Conservation (phyloP, 768 basidiomycete species). For the Tricholoma bakamatsutake region DNA sequence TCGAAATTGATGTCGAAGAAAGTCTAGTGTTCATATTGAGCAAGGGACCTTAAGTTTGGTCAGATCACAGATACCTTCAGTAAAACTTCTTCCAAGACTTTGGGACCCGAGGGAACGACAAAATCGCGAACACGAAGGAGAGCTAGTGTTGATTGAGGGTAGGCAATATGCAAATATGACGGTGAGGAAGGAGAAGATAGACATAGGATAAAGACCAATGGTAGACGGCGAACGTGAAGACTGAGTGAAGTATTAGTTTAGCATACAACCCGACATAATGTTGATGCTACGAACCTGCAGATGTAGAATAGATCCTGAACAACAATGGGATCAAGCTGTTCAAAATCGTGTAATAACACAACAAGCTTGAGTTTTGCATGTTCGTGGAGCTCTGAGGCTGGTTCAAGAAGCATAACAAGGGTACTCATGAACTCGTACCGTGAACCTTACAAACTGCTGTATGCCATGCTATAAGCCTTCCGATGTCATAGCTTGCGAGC, state of each 20-base stretch:
- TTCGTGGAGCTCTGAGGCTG: slow-evolving; percentile 4
- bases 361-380: slow-evolving; percentile 36
- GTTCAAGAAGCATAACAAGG: not conserved
- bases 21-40: slow-evolving; percentile 31
- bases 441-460: slow-evolving; percentile 29
- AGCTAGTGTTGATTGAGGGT: slow-evolving; percentile 54
- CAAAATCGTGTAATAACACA: slow-evolving; percentile 67
- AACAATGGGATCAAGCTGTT: slow-evolving; percentile 57
- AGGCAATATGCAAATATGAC: slow-evolving; percentile 54
- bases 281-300: slow-evolving; percentile 46
- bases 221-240: slow-evolving; percentile 44
- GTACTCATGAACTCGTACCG: slow-evolving; percentile 23
- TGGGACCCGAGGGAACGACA: slow-evolving; percentile 40
- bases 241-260: slow-evolving; percentile 35
- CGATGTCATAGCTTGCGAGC: slow-evolving; percentile 58
- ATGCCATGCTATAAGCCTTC: slow-evolving; percentile 57
- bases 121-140: slow-evolving; percentile 50
- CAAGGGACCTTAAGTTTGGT: not conserved
- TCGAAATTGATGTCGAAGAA: slow-evolving; percentile 63
- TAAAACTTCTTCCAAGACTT: slow-evolving; percentile 49
- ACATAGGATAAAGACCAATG: slow-evolving; percentile 59
- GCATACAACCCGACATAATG: not conserved
- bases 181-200: slow-evolving; percentile 51
- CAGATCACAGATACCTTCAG: slow-evolving; percentile 36
- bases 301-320: slow-evolving; percentile 69